Evolutionary conservation across 305 asterid species (phyloP).

Genomic region (Solanum chacoense): DNA sequence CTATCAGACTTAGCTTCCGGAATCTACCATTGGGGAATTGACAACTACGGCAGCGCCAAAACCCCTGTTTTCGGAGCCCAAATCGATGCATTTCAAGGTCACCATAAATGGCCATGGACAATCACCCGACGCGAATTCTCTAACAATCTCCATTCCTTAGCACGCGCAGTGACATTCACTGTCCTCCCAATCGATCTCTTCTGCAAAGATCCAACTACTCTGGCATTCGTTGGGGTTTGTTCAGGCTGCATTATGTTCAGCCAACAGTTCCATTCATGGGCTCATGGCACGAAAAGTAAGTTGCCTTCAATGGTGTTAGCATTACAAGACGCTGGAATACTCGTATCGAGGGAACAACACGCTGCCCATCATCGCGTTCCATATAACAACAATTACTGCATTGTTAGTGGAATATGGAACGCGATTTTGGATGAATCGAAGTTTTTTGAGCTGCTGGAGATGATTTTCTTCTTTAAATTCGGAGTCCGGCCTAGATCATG

Average conservation of each 20-base stretch:
- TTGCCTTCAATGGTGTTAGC: constrained; percentile 58
- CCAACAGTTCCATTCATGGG: constrained; percentile 95
- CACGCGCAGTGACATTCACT: constrained; percentile 36
- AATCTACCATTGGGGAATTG: constrained; percentile 83
- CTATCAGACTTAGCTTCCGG: constrained; percentile 76
- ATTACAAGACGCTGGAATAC: constrained; percentile 62
- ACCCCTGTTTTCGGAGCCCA: constrained; percentile 64
- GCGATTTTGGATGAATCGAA: constrained; percentile 32
- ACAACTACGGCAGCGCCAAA: constrained; percentile 56
- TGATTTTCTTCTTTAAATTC: constrained; percentile 54
- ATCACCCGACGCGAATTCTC: constrained; percentile 78
- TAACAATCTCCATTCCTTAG: constrained; percentile 62
- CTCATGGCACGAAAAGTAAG: constrained; percentile 64
- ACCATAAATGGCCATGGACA: constrained; percentile 81
- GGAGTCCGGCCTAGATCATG: constrained; percentile 83
- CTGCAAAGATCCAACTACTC: constrained; percentile 30
- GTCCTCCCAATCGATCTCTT: constrained; percentile 46
- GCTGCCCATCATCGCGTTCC: constrained; percentile 83
- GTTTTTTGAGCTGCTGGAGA: constrained; percentile 56
- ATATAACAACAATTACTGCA: constrained; percentile 70
- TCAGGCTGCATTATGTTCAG: constrained; percentile 80
- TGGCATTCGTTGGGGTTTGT: constrained; percentile 43
- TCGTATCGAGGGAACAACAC: constrained; percentile 59
- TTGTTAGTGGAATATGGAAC: constrained; percentile 87
- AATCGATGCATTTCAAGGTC: constrained; percentile 78